Conservation (phyloP, 345 rosid genomes). For the Rhizophora apiculata region DNA sequence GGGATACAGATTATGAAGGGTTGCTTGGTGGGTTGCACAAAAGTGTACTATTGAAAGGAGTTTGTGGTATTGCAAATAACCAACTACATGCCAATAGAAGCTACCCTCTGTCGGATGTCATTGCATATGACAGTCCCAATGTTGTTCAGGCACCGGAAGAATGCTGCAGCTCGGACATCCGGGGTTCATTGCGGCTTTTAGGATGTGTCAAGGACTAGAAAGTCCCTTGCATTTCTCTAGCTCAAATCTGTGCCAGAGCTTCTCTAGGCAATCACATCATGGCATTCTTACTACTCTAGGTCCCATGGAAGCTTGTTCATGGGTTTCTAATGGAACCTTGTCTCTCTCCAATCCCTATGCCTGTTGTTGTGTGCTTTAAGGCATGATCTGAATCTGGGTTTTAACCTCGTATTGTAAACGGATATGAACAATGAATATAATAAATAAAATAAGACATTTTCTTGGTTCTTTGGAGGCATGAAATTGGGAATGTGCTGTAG, state of each 20-base stretch:
- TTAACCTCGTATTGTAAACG: no score
- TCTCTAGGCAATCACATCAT: not conserved
- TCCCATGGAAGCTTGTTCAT: not conserved
- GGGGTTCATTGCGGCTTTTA: slow-evolving; percentile 53
- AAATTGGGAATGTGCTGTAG: no score
- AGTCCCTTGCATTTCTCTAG: not conserved
- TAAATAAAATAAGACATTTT: no score
- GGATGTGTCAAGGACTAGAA: slow-evolving; percentile 30
- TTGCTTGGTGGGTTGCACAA: slow-evolving; percentile 86
- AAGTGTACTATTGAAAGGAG: slow-evolving; percentile 69
- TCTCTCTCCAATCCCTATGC: no score
- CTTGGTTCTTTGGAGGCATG: no score
- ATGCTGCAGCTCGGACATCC: slow-evolving; percentile 43
- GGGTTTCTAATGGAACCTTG: no score
- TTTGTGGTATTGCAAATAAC: slow-evolving; percentile 46
- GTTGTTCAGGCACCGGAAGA: slow-evolving; percentile 49
- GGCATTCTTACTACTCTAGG: not conserved
- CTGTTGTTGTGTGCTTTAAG: no score
- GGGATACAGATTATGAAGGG: slow-evolving; percentile 96
- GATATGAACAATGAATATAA: no score
- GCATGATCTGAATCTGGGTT: no score
- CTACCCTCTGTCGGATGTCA: slow-evolving; percentile 80
- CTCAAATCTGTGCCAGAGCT: not conserved
- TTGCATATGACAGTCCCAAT: slow-evolving; percentile 65
- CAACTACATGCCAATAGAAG: slow-evolving; percentile 60